phyloP scores from a whole-genome alignment of 345 rosid genomes.

The Cochlearia excelsa region DNA sequence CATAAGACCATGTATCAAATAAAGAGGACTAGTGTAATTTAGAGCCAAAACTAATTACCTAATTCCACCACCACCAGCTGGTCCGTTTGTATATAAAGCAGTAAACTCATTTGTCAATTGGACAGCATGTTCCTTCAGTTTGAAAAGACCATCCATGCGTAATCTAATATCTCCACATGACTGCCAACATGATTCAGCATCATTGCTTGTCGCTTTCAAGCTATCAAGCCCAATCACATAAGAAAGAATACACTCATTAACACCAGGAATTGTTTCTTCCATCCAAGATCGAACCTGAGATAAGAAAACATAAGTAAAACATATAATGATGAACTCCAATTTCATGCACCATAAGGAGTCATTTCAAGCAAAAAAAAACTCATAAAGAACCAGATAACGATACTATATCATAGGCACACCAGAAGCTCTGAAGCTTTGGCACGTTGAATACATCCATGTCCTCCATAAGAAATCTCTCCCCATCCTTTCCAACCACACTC shows the following conservation, averaged over 20 bases:
- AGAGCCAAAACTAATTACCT: conserved; percentile 42
- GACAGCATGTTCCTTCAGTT: conserved; percentile 62
- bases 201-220: conserved; percentile 53
- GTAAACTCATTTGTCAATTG: conserved; percentile 63
- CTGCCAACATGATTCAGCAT: conserved; percentile 28
- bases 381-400: conserved; percentile 15
- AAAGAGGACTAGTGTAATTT: background rate
- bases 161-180: conserved; percentile 57
- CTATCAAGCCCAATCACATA: conserved; percentile 85
- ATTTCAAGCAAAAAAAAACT: conserved; percentile 11
- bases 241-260: conserved; percentile 45
- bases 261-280: conserved; percentile 74
- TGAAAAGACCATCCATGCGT: conserved; percentile 84
- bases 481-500: conserved; percentile 93
- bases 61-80: conserved; percentile 95
- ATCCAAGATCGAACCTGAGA: conserved; percentile 84
- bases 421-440: conserved; percentile 84
- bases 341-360: conserved; percentile 16
- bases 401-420: conserved; percentile 42
- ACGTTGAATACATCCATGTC: conserved; percentile 62
- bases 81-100: conserved; percentile 92
- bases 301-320: background rate
- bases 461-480: conserved; percentile 98
- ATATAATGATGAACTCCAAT: conserved; percentile 1
- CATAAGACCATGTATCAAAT: conserved; percentile 7